Conservation (phyloP, 352 stramenopile species). For the Phytophthora fragariae region DNA sequence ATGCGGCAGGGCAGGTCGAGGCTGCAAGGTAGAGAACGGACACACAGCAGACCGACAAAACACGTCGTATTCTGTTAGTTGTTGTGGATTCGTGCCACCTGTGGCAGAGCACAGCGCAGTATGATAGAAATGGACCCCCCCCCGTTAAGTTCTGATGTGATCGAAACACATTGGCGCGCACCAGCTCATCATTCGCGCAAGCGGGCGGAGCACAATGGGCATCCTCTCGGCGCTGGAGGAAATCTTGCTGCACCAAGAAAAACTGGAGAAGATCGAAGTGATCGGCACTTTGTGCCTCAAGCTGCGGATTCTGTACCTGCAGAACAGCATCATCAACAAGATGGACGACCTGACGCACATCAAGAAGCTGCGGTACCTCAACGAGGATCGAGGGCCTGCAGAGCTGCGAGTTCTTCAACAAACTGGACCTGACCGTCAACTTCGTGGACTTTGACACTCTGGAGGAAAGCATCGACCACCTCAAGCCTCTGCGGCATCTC, state of each 20-base stretch:
- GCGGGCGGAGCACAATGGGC: conserved; percentile 18
- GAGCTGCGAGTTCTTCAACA: conserved; percentile 91
- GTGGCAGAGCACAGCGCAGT: too few species aligned
- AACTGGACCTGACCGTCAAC: conserved; percentile 96
- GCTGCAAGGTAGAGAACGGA: too few species aligned
- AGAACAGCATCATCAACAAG: conserved; percentile 97
- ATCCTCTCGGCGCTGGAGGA: conserved; percentile 95
- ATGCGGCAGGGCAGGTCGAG: too few species aligned
- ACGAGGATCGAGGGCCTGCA: conserved; percentile 91
- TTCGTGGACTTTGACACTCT: conserved; percentile 94
- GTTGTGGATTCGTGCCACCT: too few species aligned
- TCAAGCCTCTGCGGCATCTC: conserved; percentile 83
- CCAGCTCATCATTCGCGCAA: too few species aligned
- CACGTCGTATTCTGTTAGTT: too few species aligned
- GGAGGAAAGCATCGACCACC: conserved; percentile 85
- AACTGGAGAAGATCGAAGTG: conserved; percentile 93
- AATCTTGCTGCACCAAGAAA: conserved; percentile 93
- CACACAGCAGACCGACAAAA: too few species aligned
- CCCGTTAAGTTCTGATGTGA: too few species aligned
- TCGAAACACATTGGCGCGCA: too few species aligned
- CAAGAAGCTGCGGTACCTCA: conserved; percentile 95
- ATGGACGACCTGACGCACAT: conserved; percentile 94
- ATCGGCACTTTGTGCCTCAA: conserved; percentile 91
- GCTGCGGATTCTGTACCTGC: conserved; percentile 95
- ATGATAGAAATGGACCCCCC: too few species aligned